A percentile compares a stretch with the other conserved stretches of the same genome.
Conservation (phyloP, 2,329 filamentous ascomycete species). For the Helicocarpus griseus region DNA sequence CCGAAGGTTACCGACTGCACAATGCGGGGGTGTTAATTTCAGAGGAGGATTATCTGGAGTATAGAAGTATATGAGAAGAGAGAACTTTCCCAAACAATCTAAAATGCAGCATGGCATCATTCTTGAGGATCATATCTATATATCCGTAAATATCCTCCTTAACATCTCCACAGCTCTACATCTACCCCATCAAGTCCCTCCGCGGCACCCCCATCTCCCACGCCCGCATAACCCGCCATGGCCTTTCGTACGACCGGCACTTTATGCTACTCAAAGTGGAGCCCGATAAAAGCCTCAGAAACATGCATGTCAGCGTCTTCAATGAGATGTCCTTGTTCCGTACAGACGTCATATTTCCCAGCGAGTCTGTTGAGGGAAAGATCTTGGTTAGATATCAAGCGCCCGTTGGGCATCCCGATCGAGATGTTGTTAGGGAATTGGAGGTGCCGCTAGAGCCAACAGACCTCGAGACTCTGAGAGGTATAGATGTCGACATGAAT, state of each 20-base stretch:
- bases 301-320: constrained; percentile 51
- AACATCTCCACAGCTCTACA: constrained; percentile 45
- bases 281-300: constrained; percentile 30
- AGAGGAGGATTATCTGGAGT: no score
- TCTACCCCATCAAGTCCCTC: constrained; percentile 68
- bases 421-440: constrained; percentile 31
- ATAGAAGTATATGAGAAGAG: neutral
- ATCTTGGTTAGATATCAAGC: constrained; percentile 33
- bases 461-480: constrained; percentile 32
- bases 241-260: constrained; percentile 55
- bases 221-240: constrained; percentile 50
- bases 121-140: neutral
- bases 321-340: constrained; percentile 56
- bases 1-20: neutral
- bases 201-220: constrained; percentile 47
- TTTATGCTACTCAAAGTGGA: constrained; percentile 59
- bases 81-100: neutral
- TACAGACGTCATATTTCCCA: constrained; percentile 41
- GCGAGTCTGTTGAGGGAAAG: constrained; percentile 14
- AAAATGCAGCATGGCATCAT: no score
- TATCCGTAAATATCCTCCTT: neutral
- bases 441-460: constrained; percentile 50
- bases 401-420: constrained; percentile 11
- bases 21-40: neutral
- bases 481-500: constrained; percentile 49